Percentiles rank a stretch among this genome's conserved stretches.
phyloP scores from a whole-genome alignment of 2,329 filamentous ascomycete species.

The Kalaharituber pfeilii region DNA sequence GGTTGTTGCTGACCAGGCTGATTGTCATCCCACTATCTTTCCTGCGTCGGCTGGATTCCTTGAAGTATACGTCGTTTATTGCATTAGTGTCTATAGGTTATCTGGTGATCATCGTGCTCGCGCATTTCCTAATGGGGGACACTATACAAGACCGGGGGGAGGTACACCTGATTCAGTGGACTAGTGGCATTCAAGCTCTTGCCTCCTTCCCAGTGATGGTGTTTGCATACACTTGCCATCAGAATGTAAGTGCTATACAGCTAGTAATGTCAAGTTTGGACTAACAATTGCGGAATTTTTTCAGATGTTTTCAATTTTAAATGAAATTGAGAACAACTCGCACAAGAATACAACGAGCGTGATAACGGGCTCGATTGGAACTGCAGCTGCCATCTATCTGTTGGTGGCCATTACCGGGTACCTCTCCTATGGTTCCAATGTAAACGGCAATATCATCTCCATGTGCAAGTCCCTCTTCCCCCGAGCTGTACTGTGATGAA shows the following conservation, averaged over 20 bases:
- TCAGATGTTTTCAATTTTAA: slow-evolving; percentile 96
- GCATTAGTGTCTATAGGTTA: slow-evolving; percentile 89
- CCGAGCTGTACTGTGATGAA: background rate
- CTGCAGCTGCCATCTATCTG: slow-evolving; percentile 71
- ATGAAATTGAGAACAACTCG: slow-evolving; percentile 77
- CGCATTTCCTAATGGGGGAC: slow-evolving; percentile 70
- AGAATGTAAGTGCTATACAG: slow-evolving; percentile 58
- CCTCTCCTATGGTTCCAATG: slow-evolving; percentile 77
- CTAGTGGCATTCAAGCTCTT: slow-evolving; percentile 57
- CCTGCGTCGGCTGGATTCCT: slow-evolving; percentile 71
- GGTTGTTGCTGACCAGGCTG: slow-evolving; percentile 36
- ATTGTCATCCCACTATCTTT: slow-evolving; percentile 91
- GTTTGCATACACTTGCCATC: slow-evolving; percentile 98
- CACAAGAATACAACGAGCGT: slow-evolving; percentile 63
- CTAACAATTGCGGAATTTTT: background rate
- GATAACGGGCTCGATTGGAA: slow-evolving; percentile 67
- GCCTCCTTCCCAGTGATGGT: slow-evolving; percentile 87
- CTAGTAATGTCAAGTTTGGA: background rate
- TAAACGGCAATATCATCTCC: slow-evolving; percentile 80
- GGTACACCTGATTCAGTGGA: slow-evolving; percentile 61
- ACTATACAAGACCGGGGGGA: slow-evolving; percentile 54
- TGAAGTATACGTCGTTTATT: slow-evolving; percentile 91
- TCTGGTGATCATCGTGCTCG: slow-evolving; percentile 78
- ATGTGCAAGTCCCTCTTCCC: slow-evolving; percentile 39
- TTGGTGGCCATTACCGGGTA: slow-evolving; percentile 91